These are phyloP conservation scores for Wickerhamomyces sp. DNA, from an alignment of 1,139 yeast genomes.

Conservation along the genomic window DNA sequence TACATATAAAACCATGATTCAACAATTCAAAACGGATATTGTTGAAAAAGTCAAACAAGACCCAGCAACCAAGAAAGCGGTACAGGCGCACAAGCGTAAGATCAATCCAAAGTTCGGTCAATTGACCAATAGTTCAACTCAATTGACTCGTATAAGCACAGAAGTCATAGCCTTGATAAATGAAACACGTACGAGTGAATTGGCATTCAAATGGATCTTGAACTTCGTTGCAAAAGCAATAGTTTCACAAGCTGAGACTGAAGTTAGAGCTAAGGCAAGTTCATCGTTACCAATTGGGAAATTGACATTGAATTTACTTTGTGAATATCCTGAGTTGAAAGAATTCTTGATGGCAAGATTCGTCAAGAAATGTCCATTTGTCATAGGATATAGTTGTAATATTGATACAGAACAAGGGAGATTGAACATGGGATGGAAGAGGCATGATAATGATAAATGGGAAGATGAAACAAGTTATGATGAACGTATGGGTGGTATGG, in stretches of 20 bases:
- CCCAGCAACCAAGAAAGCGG: conserved; percentile 34
- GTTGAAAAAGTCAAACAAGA: conserved; percentile 46
- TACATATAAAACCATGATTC: conserved; percentile 52
- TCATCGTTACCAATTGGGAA: conserved; percentile 79
- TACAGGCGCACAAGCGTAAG: conserved; percentile 53
- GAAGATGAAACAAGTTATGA: conserved; percentile 72
- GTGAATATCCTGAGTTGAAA: conserved; percentile 58
- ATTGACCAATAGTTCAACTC: conserved; percentile 64
- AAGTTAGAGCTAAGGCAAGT: conserved; percentile 73
- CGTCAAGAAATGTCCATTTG: conserved; percentile 84
- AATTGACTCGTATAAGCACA: conserved; percentile 45
- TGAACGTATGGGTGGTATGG: conserved; percentile 83
- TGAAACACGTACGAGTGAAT: conserved; percentile 39
- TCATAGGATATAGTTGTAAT: conserved; percentile 73
- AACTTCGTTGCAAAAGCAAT: conserved; percentile 82
- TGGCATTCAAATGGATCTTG: conserved; percentile 66
- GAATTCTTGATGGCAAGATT: conserved; percentile 73
- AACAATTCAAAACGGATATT: conserved; percentile 53
- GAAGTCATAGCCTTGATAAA: conserved; percentile 48
- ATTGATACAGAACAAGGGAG: conserved; percentile 84
- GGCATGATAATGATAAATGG: conserved; percentile 60
- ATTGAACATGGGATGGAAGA: conserved; percentile 80
- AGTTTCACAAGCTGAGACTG: conserved; percentile 90
- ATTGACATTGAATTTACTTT: conserved; percentile 51
- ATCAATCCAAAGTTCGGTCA: conserved; percentile 91